Conservation (phyloP, 352 stramenopile species). For the Bremia lactucae region DNA sequence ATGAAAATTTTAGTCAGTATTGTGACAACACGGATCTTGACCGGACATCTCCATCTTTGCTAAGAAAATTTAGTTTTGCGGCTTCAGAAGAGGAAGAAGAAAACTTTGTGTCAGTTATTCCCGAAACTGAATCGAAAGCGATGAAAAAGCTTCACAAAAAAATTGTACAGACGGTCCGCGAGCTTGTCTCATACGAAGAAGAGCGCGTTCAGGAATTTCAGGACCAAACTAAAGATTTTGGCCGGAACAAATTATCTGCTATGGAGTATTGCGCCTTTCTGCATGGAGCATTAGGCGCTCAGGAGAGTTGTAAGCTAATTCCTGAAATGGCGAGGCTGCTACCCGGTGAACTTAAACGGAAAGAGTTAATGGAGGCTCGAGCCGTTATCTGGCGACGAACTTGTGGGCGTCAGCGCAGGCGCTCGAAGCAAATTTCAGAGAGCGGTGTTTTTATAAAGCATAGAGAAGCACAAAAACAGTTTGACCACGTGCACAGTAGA, state of each 20-base stretch:
- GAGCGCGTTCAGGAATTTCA: conserved; percentile 73
- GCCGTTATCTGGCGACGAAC: conserved; percentile 49
- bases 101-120: conserved; percentile 40
- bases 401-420: conserved; percentile 48
- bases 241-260: conserved; percentile 45
- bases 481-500: conserved; percentile 14
- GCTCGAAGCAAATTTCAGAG: conserved; percentile 74
- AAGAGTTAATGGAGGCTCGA: conserved; percentile 48
- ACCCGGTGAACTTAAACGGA: conserved; percentile 50
- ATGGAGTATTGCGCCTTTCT: conserved; percentile 76
- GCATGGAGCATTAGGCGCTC: conserved; percentile 47
- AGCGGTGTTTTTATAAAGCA: conserved; percentile 58
- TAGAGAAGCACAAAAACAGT: conserved; percentile 30
- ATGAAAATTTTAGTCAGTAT: conserved; percentile 10
- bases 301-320: conserved; percentile 64
- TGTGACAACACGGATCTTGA: conserved; percentile 6
- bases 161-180: conserved; percentile 51
- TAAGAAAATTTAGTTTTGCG: conserved; percentile 18
- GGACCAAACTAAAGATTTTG: conserved; percentile 71
- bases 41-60: conserved; percentile 5
- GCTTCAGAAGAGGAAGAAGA: conserved; percentile 36
- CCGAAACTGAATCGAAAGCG: conserved; percentile 41
- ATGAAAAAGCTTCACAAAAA: conserved; percentile 67
- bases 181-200: conserved; percentile 50
- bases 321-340: conserved; percentile 62